These are phyloP conservation scores for Helminthosporium solani DNA, from an alignment of 2,329 filamentous ascomycete species.

Conservation along the genomic window DNA sequence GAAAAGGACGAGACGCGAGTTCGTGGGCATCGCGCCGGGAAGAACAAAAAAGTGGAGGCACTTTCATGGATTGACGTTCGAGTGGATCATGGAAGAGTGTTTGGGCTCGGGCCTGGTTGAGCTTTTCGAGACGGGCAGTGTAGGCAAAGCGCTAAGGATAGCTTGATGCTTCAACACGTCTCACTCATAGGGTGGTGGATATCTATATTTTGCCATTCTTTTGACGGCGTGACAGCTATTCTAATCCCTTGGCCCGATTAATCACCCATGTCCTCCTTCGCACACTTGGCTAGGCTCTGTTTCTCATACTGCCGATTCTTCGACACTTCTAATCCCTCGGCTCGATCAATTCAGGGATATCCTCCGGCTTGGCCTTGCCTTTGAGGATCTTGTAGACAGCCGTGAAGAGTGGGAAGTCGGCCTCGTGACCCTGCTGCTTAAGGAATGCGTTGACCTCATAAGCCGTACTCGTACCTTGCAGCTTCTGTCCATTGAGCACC, in stretches of 20 bases:
- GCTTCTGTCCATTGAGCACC: slow-evolving; percentile 93
- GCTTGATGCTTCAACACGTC: no score
- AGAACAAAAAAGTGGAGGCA: slow-evolving; percentile 69
- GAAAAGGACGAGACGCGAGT: slow-evolving; percentile 58
- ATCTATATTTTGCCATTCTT: no score
- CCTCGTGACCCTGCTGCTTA: slow-evolving; percentile 72
- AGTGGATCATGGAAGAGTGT: slow-evolving; percentile 71
- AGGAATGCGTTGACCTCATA: slow-evolving; percentile 89
- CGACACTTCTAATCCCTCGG: slow-evolving; percentile 20
- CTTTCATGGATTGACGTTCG: slow-evolving; percentile 68
- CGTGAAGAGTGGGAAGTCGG: slow-evolving; percentile 89
- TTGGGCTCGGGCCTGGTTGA: slow-evolving; percentile 70
- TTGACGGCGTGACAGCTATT: no score
- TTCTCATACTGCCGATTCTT: neutral
- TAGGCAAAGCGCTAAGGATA: slow-evolving; percentile 63
- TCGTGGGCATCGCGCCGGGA: slow-evolving; percentile 58
- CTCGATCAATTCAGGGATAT: slow-evolving; percentile 69
- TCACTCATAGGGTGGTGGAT: no score
- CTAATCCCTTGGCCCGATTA: no score
- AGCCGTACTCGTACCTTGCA: slow-evolving; percentile 91
- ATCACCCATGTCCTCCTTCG: no score
- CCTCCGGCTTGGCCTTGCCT: slow-evolving; percentile 72
- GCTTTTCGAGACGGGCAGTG: slow-evolving; percentile 71
- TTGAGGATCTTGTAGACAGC: slow-evolving; percentile 80
- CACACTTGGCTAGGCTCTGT: no score